A percentile compares a stretch with the other conserved stretches of the same genome.
These are phyloP conservation scores for Coccomyxa sp. DNA, from an alignment of 139 green algal species.

Conservation along the genomic window DNA sequence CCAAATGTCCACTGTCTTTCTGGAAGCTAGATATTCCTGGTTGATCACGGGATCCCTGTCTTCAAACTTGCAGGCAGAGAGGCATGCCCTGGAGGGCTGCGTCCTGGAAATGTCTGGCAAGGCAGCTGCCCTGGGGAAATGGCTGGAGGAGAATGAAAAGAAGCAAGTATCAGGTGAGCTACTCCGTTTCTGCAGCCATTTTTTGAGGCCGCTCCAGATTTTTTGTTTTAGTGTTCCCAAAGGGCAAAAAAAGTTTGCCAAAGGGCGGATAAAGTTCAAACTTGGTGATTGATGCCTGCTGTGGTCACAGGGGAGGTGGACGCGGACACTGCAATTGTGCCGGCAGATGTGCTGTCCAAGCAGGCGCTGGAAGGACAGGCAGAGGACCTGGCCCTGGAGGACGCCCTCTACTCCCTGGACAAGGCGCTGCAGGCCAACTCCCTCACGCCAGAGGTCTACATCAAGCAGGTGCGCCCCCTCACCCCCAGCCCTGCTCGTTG, in stretches of 20 bases:
- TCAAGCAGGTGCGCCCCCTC: slow-evolving; percentile 60
- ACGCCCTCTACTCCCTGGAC: slow-evolving; percentile 78
- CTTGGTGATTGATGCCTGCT: background rate
- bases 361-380: slow-evolving; percentile 73
- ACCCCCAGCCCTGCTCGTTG: too few species aligned
- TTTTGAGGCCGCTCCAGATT: background rate
- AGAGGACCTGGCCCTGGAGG: slow-evolving; percentile 82
- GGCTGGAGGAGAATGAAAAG: slow-evolving; percentile 68
- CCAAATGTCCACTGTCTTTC: background rate
- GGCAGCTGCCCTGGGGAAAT: slow-evolving; percentile 44
- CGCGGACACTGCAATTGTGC: slow-evolving; percentile 43
- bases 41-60: too few species aligned
- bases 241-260: background rate
- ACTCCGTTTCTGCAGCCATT: background rate
- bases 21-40: too few species aligned
- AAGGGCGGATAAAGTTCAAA: background rate
- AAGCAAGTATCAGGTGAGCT: slow-evolving; percentile 23
- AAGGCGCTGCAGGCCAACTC: slow-evolving; percentile 48
- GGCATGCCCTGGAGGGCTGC: slow-evolving; percentile 55
- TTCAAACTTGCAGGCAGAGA: slow-evolving; percentile 31
- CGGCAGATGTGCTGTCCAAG: slow-evolving; percentile 57
- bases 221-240: background rate
- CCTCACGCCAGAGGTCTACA: slow-evolving; percentile 59
- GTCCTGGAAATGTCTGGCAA: slow-evolving; percentile 57
- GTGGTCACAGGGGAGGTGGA: slow-evolving; percentile 21